phyloP scores from a whole-genome alignment of 1,284 basidiomycete genomes.

The Tilletia indica region DNA sequence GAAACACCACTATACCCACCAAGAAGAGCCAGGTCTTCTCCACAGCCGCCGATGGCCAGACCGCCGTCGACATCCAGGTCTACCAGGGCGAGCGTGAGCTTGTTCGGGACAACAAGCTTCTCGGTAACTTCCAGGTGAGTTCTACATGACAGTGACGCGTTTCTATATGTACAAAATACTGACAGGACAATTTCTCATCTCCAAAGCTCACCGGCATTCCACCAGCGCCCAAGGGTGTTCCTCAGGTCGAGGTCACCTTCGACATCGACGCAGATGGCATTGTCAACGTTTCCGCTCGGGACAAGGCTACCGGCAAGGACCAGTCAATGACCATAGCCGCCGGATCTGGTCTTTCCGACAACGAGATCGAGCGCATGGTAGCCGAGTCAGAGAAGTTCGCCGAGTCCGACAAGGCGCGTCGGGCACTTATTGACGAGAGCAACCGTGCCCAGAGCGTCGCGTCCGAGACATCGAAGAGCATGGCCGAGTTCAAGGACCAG shows the following conservation, averaged over 20 bases:
- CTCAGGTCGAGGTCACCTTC: slow-evolving; percentile 97
- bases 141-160: not conserved
- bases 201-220: slow-evolving; percentile 81
- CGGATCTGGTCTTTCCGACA: slow-evolving; percentile 90
- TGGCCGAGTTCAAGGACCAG: slow-evolving; percentile 97
- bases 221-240: slow-evolving; percentile 94
- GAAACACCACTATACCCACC: slow-evolving; percentile 98
- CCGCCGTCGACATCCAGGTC: slow-evolving; percentile 80
- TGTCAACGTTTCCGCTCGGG: slow-evolving; percentile 91
- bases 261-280: slow-evolving; percentile 98
- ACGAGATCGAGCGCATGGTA: slow-evolving; percentile 97
- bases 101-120: slow-evolving; percentile 95
- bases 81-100: slow-evolving; percentile 98
- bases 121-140: slow-evolving; percentile 85
- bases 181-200: not conserved
- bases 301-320: slow-evolving; percentile 96
- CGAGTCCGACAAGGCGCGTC: slow-evolving; percentile 69
- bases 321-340: slow-evolving; percentile 97
- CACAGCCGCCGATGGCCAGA: slow-evolving; percentile 77
- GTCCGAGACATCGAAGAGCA: slow-evolving; percentile 92
- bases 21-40: slow-evolving; percentile 99
- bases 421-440: slow-evolving; percentile 86
- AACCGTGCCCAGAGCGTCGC: slow-evolving; percentile 96
- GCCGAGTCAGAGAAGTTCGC: slow-evolving; percentile 89
- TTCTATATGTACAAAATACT: not conserved